Base-by-base conservation (phyloP, 495 filamentous ascomycete genomes). In the Talaromyces proteolyticus region DNA sequence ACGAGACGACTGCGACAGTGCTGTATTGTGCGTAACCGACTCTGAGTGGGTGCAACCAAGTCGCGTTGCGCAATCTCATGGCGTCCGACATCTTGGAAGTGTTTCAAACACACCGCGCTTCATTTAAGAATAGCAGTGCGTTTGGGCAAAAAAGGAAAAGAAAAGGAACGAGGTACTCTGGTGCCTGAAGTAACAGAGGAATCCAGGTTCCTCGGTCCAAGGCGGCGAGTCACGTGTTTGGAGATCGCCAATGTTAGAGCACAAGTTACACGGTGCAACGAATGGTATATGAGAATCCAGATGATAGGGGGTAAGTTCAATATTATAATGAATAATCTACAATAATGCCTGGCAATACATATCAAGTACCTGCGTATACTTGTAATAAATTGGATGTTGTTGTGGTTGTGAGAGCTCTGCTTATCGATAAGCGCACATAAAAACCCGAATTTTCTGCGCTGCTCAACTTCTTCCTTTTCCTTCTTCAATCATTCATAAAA, bases 41-140 rank as follows among this genome's bases (percentile, higher is more conserved):
- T 62, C 73, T 71, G 23, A 81, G 42, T 21, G 78, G 79, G 62
- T 80, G 81, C 26, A 81, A 61, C 70, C 75, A 79, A 8, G 75
- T 73, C 44, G 78, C 74, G 47, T 66, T 60, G 36, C 50, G 62
- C 29, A 55, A 11, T 40, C 43, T 51, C 20, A 64, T 34, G 5
- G 37, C 22, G 37, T 21, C 36, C 19, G 36, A 8, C 49, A 44
- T 43, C 43, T 4, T 43, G 17, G 8, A 14, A 24, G 0, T 44
- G 12, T 42, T 7, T 40, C 5, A 0, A 26, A 19, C 22, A 17
- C 18, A 14, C 29, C 29, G 29, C 29, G 14, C 8, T 34, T 34
- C 29, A 14, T 34, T 14, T 14, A 4, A 34, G 29, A 14, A 34
- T 5, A 29, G 5, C 25, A 29, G n/a, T n/a, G n/a, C n/a, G n/a